Evolutionary conservation across 441 rosid species (phyloP).

Genomic region (Mallotus repandus): DNA sequence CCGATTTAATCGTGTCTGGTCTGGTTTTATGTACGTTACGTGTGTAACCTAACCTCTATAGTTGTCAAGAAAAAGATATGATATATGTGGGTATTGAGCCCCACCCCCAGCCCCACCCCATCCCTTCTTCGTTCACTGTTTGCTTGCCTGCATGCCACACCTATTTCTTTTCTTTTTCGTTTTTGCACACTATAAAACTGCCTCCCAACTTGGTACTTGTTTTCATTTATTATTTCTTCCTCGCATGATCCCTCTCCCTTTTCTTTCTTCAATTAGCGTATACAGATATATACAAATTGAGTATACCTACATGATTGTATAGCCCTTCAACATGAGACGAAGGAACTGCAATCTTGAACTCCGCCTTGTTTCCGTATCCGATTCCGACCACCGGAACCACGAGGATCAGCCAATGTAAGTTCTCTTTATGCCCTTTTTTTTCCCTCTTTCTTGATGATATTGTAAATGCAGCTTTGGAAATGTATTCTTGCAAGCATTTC

Average conservation of each 20-base stretch:
- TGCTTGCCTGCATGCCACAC: too few relatives aligned
- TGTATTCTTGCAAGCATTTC: not conserved
- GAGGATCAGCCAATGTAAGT: constrained; percentile 21
- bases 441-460: not conserved
- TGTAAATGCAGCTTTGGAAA: not conserved
- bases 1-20: not conserved
- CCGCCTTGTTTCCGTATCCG: constrained; percentile 30
- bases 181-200: not conserved
- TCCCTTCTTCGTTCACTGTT: not conserved
- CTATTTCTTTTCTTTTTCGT: not conserved
- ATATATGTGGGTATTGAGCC: too few relatives aligned
- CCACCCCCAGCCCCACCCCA: too few relatives aligned
- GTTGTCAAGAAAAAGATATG: not conserved
- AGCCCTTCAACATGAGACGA: constrained; percentile 20
- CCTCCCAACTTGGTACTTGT: not conserved
- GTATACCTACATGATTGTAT: not conserved
- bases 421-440: not conserved
- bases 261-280: not conserved
- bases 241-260: too few relatives aligned
- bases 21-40: not conserved
- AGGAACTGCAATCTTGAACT: constrained; percentile 44
- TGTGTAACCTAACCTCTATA: not conserved
- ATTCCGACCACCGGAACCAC: not conserved
- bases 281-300: too few relatives aligned
- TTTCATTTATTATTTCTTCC: not conserved